A percentile compares a stretch with the other conserved stretches of the same genome.
Evolutionary conservation across 177 flowering plant species (phyloP).

Genomic region (Vitis hybrid): DNA sequence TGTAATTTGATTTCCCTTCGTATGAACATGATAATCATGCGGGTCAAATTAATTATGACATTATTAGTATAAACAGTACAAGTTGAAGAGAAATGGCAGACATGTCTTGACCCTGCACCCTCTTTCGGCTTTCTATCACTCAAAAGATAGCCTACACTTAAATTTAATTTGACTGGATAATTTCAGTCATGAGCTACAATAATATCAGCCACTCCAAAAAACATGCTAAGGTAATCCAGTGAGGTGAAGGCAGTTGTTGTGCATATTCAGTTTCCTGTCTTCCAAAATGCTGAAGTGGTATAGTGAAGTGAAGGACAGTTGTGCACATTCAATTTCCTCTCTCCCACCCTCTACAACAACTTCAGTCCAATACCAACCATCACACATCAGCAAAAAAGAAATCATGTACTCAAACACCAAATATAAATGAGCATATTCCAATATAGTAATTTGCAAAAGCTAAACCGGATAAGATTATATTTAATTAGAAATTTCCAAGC

Average conservation of each 20-base stretch:
- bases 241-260: neutral
- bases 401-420: conserved; percentile 1
- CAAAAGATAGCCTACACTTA: neutral
- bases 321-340: neutral
- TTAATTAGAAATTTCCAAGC: conserved; percentile 10
- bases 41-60: neutral
- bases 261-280: neutral
- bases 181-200: neutral
- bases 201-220: neutral
- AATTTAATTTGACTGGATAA: neutral
- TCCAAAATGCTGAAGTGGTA: neutral
- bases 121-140: neutral
- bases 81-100: conserved; percentile 3
- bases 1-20: neutral
- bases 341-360: neutral
- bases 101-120: neutral
- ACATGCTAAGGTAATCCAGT: neutral
- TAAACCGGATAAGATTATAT: conserved; percentile 5
- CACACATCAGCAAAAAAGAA: conserved; percentile 3
- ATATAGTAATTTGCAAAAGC: conserved; percentile 4
- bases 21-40: neutral
- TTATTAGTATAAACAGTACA: neutral
- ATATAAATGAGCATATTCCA: conserved; percentile 5
- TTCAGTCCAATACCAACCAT: neutral
- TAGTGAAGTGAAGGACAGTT: no score